phyloP scores from a whole-genome alignment of 257 asterid species.

The Plantago ovata region DNA sequence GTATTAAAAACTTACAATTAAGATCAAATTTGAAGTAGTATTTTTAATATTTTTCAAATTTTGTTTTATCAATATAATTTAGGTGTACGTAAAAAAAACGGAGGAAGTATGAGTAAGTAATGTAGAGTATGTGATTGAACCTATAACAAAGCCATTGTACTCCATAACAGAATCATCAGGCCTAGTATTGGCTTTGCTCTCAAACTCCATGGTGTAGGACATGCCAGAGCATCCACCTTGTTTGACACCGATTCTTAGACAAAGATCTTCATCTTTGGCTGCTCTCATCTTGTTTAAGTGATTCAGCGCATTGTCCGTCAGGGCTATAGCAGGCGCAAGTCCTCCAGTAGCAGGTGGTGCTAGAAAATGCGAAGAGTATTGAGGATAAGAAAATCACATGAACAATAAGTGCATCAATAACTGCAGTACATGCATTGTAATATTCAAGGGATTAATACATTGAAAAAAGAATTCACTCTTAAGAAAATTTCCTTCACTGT shows the following conservation, averaged over 20 bases:
- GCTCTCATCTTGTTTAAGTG: slow-evolving; percentile 78
- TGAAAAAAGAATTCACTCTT: not conserved
- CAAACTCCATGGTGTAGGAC: slow-evolving; percentile 97
- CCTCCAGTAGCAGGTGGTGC: slow-evolving; percentile 69
- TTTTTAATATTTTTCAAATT: no score
- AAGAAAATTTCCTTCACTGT: no score
- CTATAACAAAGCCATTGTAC: slow-evolving; percentile 75
- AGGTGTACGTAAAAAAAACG: no score
- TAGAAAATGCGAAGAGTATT: slow-evolving; percentile 15
- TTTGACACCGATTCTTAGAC: slow-evolving; percentile 90
- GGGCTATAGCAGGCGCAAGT: slow-evolving; percentile 70
- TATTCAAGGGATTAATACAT: not conserved
- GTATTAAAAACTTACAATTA: no score
- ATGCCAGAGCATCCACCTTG: slow-evolving; percentile 99
- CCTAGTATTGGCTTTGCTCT: slow-evolving; percentile 64
- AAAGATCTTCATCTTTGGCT: slow-evolving; percentile 58
- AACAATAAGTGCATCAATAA: not conserved
- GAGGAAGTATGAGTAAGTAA: no score
- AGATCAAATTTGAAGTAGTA: no score
- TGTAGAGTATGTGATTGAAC: slow-evolving; percentile 30
- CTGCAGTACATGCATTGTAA: not conserved
- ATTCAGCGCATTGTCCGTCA: slow-evolving; percentile 70
- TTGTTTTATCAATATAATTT: no score
- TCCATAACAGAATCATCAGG: slow-evolving; percentile 87
- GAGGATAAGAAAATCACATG: not conserved